These are phyloP conservation scores for Phytopythium ostracodes DNA, from an alignment of 352 stramenopile genomes.

Conservation along the genomic window DNA sequence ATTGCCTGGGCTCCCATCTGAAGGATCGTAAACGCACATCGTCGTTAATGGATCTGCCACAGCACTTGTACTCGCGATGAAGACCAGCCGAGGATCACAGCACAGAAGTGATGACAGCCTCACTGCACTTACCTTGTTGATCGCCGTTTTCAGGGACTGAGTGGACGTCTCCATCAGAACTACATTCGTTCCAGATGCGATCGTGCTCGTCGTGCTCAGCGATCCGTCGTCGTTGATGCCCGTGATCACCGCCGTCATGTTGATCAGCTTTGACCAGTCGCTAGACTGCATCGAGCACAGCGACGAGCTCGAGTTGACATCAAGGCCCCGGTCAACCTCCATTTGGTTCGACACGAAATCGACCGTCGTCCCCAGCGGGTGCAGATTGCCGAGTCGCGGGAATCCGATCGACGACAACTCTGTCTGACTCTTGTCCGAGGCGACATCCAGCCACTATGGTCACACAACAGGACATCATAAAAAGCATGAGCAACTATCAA, in stretches of 20 bases:
- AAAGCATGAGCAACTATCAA: not conserved
- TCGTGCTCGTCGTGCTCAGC: slow-evolving; percentile 76
- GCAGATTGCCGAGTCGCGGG: slow-evolving; percentile 74
- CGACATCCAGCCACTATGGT: slow-evolving; percentile 69
- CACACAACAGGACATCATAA: not conserved
- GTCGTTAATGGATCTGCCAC: not conserved
- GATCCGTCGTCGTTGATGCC: slow-evolving; percentile 81
- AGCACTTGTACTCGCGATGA: not conserved
- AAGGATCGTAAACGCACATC: slow-evolving; percentile 1
- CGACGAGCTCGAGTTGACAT: slow-evolving; percentile 50
- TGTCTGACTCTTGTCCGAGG: slow-evolving; percentile 66
- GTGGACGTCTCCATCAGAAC: slow-evolving; percentile 86
- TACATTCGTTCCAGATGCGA: slow-evolving; percentile 71
- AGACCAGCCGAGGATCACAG: not conserved
- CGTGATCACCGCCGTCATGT: slow-evolving; percentile 84
- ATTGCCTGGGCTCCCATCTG: slow-evolving; percentile 76
- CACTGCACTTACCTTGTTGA: slow-evolving; percentile 74
- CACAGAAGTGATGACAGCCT: too few species aligned
- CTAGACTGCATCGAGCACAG: slow-evolving; percentile 77
- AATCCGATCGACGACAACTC: slow-evolving; percentile 77
- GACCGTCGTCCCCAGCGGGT: slow-evolving; percentile 78
- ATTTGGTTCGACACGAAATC: slow-evolving; percentile 76
- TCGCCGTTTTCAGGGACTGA: slow-evolving; percentile 75
- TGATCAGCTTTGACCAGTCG: slow-evolving; percentile 81
- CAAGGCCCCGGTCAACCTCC: slow-evolving; percentile 50